Evolutionary conservation across 2,329 filamentous ascomycete genomes (phyloP), one percentile per base, ranked within the genome.

Genomic region (Huntiella moniliformis): DNA sequence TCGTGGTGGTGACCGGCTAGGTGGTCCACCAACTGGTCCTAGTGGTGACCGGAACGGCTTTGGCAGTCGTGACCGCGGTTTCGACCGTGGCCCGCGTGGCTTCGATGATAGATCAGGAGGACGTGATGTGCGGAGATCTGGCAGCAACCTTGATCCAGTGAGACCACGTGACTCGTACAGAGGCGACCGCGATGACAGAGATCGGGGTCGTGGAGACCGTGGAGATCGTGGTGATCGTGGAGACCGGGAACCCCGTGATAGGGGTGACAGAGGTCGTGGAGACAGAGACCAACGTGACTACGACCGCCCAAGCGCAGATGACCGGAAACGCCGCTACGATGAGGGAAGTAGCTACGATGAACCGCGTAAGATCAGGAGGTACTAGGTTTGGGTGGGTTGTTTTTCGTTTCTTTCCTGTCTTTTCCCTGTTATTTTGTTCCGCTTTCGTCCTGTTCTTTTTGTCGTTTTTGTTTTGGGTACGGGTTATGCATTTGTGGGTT

Each of bases 91-190:
- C 51, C 70, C 71, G 56, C 71, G 73, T 61, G 71, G 67, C 65
- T 71, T 59, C 64, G 74, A 77, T 56, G 74, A 77, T 61, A 73
- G 71, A 60, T 59, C 59, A 51, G 64, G 64, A 53, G 62, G 63
- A 46, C 49, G 52, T 15, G 49, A 52, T 16, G 36, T 37, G 2
- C 68, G 71, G 48, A 64, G 66, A 38, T 79, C 75, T 47, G 82
- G 82, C 53, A 82, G 82, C 65, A 91, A 92, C 63, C 80, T 81
- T 62, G 85, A 92, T 60, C 84, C 83, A 51, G 74, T 91, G 60
- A 51, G 65, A 64, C 50, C 58, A 55, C 44, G 60, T 54, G 52
- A 57, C 50, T 53, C 67, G 50, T 67, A 70, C 54, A 68, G 74
- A 53, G 69, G 42, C 16, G 34, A 38, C 4, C 12, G 34, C 7